Evolutionary conservation across 768 basidiomycete genomes (phyloP).

Genomic region (Neoboletus magnificus): DNA sequence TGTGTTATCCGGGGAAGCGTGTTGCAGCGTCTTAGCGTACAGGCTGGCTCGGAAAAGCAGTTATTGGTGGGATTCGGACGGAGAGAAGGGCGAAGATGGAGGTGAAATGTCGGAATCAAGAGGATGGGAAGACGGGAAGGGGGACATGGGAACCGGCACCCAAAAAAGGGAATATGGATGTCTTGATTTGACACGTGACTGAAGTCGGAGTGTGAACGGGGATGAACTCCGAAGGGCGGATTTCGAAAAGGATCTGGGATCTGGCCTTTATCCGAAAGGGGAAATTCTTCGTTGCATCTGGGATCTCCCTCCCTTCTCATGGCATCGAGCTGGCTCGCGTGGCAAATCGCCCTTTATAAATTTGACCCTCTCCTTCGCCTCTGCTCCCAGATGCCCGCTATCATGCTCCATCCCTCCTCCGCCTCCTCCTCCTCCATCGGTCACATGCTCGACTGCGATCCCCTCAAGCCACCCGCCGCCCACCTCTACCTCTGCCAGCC

Average conservation of each 20-base stretch:
- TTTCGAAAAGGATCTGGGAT: constrained; percentile 22
- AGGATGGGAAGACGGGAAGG: constrained; percentile 17
- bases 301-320: constrained; percentile 23
- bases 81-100: not conserved
- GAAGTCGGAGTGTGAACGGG: not conserved
- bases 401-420: constrained; percentile 26
- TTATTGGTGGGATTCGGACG: not conserved
- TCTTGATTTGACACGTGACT: constrained; percentile 16
- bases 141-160: constrained; percentile 12
- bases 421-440: constrained; percentile 22
- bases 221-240: not conserved
- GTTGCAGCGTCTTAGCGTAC: not conserved
- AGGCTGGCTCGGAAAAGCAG: not conserved
- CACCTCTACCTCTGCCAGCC: constrained; percentile 49
- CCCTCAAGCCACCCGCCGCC: constrained; percentile 35
- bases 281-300: not conserved
- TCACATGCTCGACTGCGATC: constrained; percentile 27
- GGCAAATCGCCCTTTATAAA: constrained; percentile 25
- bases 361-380: constrained; percentile 6
- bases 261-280: constrained; percentile 1
- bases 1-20: not conserved
- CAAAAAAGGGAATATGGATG: constrained; percentile 18
- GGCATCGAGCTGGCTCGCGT: constrained; percentile 26
- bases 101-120: not conserved
- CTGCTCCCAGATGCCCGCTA: constrained; percentile 16